Conservation (phyloP, 768 basidiomycete species). For the Neoboletus magnificus region DNA sequence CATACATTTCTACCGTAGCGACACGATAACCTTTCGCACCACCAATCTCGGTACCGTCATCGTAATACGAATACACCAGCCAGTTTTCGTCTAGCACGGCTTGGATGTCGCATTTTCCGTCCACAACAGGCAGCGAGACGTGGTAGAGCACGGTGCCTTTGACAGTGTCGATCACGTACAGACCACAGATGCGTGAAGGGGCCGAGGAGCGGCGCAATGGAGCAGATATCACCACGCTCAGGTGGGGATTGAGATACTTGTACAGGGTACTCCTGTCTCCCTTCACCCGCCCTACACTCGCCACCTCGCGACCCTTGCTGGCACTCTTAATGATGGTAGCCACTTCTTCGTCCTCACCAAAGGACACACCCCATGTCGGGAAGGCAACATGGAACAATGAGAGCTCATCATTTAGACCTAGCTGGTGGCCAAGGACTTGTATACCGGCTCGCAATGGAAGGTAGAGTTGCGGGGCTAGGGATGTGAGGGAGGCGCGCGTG, state of each 20-base stretch:
- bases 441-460: constrained; percentile 53
- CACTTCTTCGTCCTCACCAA: constrained; percentile 59
- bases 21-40: constrained; percentile 66
- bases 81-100: constrained; percentile 83
- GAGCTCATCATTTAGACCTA: constrained; percentile 40
- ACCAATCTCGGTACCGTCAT: constrained; percentile 47
- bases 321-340: constrained; percentile 46
- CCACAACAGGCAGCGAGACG: constrained; percentile 46
- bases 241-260: constrained; percentile 88
- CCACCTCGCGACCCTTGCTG: constrained; percentile 48
- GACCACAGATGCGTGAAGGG: constrained; percentile 41
- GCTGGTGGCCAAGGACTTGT: constrained; percentile 57
- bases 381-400: constrained; percentile 50
- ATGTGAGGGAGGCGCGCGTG: constrained; percentile 42
- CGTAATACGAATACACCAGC: constrained; percentile 87
- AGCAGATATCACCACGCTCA: constrained; percentile 64
- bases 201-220: constrained; percentile 18
- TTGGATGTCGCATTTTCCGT: constrained; percentile 59
- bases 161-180: constrained; percentile 77
- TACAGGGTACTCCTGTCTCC: constrained; percentile 88
- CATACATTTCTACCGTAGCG: constrained; percentile 87
- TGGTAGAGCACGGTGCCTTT: constrained; percentile 79
- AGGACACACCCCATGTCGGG: constrained; percentile 62
- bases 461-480: constrained; percentile 44
- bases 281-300: constrained; percentile 78